Percentiles rank a stretch among this genome's conserved stretches.
Conservation (phyloP, 371 early-diverging fungal species). For the Paraphysoderma sedebokerense region DNA sequence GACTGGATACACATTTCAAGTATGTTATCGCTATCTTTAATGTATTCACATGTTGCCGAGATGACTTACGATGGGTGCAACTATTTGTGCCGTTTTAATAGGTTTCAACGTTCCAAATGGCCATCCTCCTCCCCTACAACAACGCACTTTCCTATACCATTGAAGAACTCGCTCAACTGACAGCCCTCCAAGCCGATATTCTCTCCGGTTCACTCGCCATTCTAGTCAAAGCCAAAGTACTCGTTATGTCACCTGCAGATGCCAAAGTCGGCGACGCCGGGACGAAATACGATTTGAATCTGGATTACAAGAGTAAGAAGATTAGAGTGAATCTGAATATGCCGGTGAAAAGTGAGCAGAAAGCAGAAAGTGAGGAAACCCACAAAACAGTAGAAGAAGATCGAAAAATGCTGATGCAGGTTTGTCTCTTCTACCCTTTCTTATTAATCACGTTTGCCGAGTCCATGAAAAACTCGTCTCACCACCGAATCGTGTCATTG, state of each 20-base stretch:
- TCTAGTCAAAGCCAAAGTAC: conserved; percentile 64
- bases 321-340: conserved; percentile 66
- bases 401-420: conserved; percentile 75
- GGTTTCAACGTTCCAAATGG: conserved; percentile 80
- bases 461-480: background rate
- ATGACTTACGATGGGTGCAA: no score
- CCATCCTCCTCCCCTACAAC: conserved; percentile 70
- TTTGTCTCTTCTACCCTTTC: conserved; percentile 8
- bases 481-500: background rate
- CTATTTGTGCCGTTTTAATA: conserved; percentile 1
- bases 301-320: conserved; percentile 77
- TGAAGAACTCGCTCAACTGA: conserved; percentile 42
- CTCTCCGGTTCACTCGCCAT: conserved; percentile 50
- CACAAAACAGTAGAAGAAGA: conserved; percentile 77
- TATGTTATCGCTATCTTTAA: conserved; percentile 11
- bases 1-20: conserved; percentile 51
- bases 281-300: conserved; percentile 45
- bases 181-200: conserved; percentile 47
- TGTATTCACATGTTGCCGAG: background rate
- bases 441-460: background rate
- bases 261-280: conserved; percentile 22
- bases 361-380: conserved; percentile 71
- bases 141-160: conserved; percentile 36
- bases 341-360: conserved; percentile 64
- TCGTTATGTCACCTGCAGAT: conserved; percentile 27